phyloP scores from a whole-genome alignment of 2,329 filamentous ascomycete genomes.

The Aureobasidium sp. region DNA sequence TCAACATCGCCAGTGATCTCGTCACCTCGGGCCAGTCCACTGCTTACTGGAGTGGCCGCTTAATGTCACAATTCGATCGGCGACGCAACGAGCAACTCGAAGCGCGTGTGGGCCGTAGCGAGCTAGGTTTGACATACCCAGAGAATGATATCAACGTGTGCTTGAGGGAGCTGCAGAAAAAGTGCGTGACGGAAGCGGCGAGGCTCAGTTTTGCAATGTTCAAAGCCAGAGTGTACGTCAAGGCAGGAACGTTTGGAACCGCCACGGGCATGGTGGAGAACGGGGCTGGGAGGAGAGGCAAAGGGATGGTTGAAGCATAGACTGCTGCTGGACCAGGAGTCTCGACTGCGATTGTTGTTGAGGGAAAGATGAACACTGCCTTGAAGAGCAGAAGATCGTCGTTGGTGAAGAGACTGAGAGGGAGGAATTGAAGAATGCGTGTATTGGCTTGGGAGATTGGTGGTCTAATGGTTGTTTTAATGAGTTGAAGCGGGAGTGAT shows the following conservation, averaged over 20 bases:
- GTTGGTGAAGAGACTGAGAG: not conserved
- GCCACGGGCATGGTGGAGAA: not conserved
- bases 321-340: not conserved
- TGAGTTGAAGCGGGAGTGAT: not conserved
- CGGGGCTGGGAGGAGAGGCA: not conserved
- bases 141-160: not conserved
- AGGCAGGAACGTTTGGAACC: not conserved
- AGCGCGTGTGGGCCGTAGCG: not conserved
- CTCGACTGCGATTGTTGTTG: not conserved
- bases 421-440: not conserved
- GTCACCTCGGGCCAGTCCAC: not conserved
- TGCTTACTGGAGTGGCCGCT: slow-evolving; percentile 5
- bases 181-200: slow-evolving; percentile 1
- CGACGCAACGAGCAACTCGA: slow-evolving; percentile 1
- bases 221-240: not conserved
- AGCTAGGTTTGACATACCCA: not conserved
- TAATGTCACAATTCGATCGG: slow-evolving; percentile 3
- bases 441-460: not conserved
- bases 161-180: not conserved
- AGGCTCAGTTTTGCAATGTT: slow-evolving; percentile 6
- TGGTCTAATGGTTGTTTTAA: not conserved
- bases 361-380: not conserved
- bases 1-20: not conserved
- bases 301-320: not conserved
- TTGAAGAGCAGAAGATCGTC: not conserved